Evolutionary conservation across 805 yeast species (phyloP).

Genomic region (Blastobotrys mokoenaii): DNA sequence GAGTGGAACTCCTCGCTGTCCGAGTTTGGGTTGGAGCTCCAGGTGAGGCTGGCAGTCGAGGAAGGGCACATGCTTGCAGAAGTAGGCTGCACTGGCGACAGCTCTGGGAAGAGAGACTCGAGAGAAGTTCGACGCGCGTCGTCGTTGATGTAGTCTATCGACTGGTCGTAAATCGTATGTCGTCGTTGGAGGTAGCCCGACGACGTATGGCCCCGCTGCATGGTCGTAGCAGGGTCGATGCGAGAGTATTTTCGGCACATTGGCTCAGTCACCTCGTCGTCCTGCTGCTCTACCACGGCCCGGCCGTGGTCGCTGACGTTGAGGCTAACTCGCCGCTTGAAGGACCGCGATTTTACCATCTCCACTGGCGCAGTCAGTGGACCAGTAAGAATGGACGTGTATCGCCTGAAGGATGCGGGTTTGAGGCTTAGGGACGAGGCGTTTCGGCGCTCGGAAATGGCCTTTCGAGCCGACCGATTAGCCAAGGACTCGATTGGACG

Average conservation of each 20-base stretch:
- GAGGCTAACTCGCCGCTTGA: slow-evolving; percentile 10
- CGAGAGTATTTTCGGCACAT: neutral
- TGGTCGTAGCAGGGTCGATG: slow-evolving; percentile 1
- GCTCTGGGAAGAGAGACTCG: slow-evolving; percentile 15
- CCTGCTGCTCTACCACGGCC: slow-evolving; percentile 6
- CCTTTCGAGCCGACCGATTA: neutral
- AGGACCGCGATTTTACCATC: slow-evolving; percentile 1
- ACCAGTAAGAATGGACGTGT: neutral
- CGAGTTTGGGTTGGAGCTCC: neutral
- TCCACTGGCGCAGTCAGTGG: slow-evolving; percentile 8
- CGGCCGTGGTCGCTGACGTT: slow-evolving; percentile 9
- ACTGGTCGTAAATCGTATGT: slow-evolving; percentile 7
- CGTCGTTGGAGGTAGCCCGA: neutral
- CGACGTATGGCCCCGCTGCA: slow-evolving; percentile 4
- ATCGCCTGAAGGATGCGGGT: neutral
- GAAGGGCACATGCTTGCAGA: neutral
- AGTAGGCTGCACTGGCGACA: slow-evolving; percentile 4
- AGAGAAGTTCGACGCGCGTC: slow-evolving; percentile 11
- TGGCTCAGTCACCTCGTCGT: neutral
- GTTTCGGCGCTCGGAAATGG: slow-evolving; percentile 1
- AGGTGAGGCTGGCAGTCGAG: neutral
- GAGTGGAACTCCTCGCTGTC: neutral
- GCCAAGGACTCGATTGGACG: no score
- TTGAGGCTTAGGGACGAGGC: slow-evolving; percentile 2
- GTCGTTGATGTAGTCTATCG: slow-evolving; percentile 10